phyloP scores from a whole-genome alignment of 768 basidiomycete genomes.

The Termitomyces bulborhizus region DNA sequence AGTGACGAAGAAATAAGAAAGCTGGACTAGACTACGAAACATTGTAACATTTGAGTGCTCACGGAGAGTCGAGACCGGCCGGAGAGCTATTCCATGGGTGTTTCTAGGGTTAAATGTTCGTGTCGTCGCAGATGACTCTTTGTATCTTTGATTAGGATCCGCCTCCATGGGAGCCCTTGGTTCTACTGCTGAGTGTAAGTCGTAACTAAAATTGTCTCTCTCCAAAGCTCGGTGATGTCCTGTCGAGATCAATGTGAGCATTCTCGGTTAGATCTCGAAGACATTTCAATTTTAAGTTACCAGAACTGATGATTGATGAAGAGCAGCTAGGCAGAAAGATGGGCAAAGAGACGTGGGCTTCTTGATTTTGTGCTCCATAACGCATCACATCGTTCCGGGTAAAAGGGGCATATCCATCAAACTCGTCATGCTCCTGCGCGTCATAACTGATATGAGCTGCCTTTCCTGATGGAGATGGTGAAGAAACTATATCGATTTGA shows the following conservation, averaged over 20 bases:
- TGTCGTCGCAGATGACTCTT: neutral
- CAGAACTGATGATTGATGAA: neutral
- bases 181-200: neutral
- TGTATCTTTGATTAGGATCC: neutral
- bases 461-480: slow-evolving; percentile 13
- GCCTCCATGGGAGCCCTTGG: neutral
- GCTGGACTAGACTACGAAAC: neutral
- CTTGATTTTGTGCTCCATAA: neutral
- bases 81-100: slow-evolving; percentile 44
- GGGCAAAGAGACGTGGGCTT: neutral
- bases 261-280: neutral
- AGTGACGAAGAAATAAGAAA: neutral
- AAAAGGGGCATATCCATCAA: slow-evolving; percentile 12
- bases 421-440: slow-evolving; percentile 1
- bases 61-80: slow-evolving; percentile 73
- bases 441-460: neutral
- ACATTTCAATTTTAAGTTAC: neutral
- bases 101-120: slow-evolving; percentile 25
- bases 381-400: neutral
- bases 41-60: slow-evolving; percentile 14
- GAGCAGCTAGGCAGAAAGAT: neutral
- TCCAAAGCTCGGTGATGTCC: neutral
- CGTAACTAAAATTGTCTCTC: neutral
- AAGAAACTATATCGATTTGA: slow-evolving; percentile 13
- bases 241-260: neutral